Evolutionary conservation across 208 protist species (phyloP).

Genomic region (Wallacemonas rigidus): DNA sequence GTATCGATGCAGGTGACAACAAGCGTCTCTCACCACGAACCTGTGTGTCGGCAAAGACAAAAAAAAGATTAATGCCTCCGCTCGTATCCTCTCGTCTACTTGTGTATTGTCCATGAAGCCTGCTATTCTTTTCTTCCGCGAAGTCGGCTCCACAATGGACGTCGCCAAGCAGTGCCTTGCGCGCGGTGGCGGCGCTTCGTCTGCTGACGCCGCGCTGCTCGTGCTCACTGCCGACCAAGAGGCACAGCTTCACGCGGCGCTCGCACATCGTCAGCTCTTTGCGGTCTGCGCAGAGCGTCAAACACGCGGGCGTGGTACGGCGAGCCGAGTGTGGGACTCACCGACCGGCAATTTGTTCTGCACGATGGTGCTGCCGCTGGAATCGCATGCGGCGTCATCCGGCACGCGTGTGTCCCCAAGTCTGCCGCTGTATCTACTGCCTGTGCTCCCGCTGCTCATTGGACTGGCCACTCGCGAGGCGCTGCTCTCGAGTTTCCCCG

Average conservation of each 20-base stretch:
- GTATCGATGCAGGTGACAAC: too few relatives aligned
- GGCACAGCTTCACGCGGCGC: background rate
- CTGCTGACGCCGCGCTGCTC: background rate
- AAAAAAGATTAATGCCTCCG: too few relatives aligned
- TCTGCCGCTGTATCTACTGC: constrained; percentile 28
- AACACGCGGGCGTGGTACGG: constrained; percentile 51
- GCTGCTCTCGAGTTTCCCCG: constrained; percentile 32
- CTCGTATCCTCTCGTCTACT: too few relatives aligned
- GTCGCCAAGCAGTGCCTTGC: constrained; percentile 40
- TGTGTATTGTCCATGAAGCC: background rate
- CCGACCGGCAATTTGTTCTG: constrained; percentile 80
- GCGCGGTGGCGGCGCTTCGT: background rate
- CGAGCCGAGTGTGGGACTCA: constrained; percentile 60
- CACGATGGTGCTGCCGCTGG: constrained; percentile 55
- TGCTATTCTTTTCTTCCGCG: constrained; percentile 47
- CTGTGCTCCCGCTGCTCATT: constrained; percentile 58
- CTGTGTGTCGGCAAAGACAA: too few relatives aligned
- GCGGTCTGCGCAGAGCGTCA: constrained; percentile 58
- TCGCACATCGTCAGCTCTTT: constrained; percentile 25
- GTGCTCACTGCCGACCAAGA: background rate
- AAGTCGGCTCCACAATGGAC: constrained; percentile 69
- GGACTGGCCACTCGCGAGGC: constrained; percentile 56
- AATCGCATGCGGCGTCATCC: background rate
- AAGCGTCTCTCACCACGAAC: too few relatives aligned
- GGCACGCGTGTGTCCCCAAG: constrained; percentile 5